phyloP scores from a whole-genome alignment of 1,284 basidiomycete genomes.

The Coniferiporia weirii region DNA sequence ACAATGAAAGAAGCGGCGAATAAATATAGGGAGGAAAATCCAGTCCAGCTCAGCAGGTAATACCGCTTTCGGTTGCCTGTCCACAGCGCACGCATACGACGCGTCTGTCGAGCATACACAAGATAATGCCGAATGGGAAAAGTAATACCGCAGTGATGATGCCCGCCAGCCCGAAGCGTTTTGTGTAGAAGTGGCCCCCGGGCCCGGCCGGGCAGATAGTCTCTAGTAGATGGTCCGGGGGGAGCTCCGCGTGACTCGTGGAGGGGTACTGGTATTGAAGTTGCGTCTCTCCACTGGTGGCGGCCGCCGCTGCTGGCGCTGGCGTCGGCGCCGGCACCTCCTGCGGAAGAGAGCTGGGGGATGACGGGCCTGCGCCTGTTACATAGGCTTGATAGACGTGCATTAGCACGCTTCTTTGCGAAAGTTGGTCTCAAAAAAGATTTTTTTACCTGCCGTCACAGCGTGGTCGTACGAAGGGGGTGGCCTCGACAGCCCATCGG shows the following conservation, averaged over 20 bases:
- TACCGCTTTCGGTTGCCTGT: slow-evolving; percentile 25
- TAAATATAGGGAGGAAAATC: no score
- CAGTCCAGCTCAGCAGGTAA: slow-evolving; percentile 3
- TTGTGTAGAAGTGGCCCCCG: slow-evolving; percentile 54
- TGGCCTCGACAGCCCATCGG: neutral
- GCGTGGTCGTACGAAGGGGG: slow-evolving; percentile 9
- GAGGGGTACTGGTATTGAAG: slow-evolving; percentile 42
- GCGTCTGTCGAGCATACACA: slow-evolving; percentile 66
- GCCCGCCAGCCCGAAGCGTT: slow-evolving; percentile 47
- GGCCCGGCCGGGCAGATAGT: slow-evolving; percentile 70
- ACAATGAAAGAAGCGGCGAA: no score
- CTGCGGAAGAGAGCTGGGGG: neutral
- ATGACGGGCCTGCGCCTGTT: neutral
- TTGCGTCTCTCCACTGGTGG: slow-evolving; percentile 17
- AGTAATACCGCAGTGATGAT: slow-evolving; percentile 72
- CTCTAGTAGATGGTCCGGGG: slow-evolving; percentile 64
- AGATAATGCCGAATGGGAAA: slow-evolving; percentile 73
- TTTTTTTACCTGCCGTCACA: neutral
- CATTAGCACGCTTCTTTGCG: neutral
- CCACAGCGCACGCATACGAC: slow-evolving; percentile 61
- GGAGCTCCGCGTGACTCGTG: slow-evolving; percentile 50
- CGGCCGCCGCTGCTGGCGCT: neutral
- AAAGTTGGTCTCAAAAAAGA: no score
- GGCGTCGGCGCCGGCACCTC: neutral
- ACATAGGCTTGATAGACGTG: neutral